These are phyloP conservation scores for Coleophoma crateriformis DNA, from an alignment of 2,329 filamentous ascomycete genomes.

Conservation along the genomic window DNA sequence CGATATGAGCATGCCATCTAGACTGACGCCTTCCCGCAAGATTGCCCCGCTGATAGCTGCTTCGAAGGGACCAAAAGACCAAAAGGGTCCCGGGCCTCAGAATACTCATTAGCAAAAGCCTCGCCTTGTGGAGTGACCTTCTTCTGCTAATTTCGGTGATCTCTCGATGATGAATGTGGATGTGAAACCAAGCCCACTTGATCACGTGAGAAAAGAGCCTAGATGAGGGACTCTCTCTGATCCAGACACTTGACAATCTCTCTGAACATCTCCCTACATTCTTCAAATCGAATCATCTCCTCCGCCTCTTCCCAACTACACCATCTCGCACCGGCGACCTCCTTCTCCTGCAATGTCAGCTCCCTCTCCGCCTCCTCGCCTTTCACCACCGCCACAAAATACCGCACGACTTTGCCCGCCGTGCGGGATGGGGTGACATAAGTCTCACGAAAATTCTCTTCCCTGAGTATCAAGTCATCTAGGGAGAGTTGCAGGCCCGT, in stretches of 20 bases:
- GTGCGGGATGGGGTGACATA: conserved; percentile 9
- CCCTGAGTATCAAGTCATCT: conserved; percentile 2
- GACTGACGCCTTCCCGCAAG: too few relatives aligned
- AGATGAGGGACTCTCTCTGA: too few relatives aligned
- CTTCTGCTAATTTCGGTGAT: too few relatives aligned
- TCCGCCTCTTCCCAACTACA: conserved; percentile 9
- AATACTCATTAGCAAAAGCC: too few relatives aligned
- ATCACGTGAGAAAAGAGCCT: too few relatives aligned
- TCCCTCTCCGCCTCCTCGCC: conserved; percentile 6
- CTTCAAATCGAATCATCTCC: conserved; percentile 6
- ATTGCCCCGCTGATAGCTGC: too few relatives aligned
- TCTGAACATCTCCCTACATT: conserved; percentile 8
- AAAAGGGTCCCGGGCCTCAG: too few relatives aligned
- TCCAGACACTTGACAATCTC: neutral
- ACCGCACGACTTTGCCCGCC: conserved; percentile 12
- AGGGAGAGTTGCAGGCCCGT: conserved; percentile 5
- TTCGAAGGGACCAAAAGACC: too few relatives aligned
- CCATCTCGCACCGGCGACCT: conserved; percentile 13
- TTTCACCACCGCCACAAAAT: conserved; percentile 7
- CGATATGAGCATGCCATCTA: too few relatives aligned
- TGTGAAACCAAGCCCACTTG: too few relatives aligned
- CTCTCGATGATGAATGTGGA: too few relatives aligned
- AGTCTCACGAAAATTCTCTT: conserved; percentile 1
- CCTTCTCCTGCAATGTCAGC: conserved; percentile 11
- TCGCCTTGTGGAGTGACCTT: too few relatives aligned